Base-by-base conservation (phyloP, 208 protist genomes). In the Crithidia bombi region DNA sequence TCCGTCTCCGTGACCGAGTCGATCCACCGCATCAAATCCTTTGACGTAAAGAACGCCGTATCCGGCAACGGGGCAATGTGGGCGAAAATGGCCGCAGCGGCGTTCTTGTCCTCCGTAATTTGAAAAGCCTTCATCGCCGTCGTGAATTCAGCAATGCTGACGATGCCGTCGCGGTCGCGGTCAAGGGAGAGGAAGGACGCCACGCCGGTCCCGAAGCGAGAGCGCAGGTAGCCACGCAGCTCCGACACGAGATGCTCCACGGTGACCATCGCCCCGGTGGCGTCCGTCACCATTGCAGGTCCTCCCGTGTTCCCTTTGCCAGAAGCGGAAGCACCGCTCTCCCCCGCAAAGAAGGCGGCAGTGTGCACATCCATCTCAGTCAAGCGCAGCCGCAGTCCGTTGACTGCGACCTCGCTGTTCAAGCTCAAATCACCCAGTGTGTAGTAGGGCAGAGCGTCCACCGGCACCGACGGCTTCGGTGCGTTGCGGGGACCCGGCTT, bases 111-210 rank as follows among this genome's bases (percentile, higher is more conserved):
- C 30, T 90, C 86, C 5, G 87, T 94, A 56, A 95, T 95, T 46
- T 94, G 85, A 36, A 89, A 85, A 30, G 69, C 69, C 61, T 85
- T 75, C 64, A 97, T 73, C 39, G 82, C 68, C 14, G 62, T 62
- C 25, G 81, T 81, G 62, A 98, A 91, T 64, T 95, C 86, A 0
- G 79, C 65, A 19, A 96, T 61, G 54, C 81, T 83, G 19, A 97
- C 77, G 32, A 94, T 77, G 63, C 89, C 86, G 67, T 97, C 92
- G 41, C 83, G 84, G 73, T 97, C 88, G 46, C 78, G 76, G 69
- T 97, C 92, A 68, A 95, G 89, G 11, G 82, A 78, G 14, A 93
- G 73, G 57, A 97, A 97, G 14, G 92, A 85, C 68, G 90, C 85
- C n/a, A 83, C 83, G 1, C 81, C 86, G 2, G 77, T 87, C 51